Evolutionary conservation across 2,329 filamentous ascomycete genomes (phyloP).

Genomic region (Pezizomycotina sp.): DNA sequence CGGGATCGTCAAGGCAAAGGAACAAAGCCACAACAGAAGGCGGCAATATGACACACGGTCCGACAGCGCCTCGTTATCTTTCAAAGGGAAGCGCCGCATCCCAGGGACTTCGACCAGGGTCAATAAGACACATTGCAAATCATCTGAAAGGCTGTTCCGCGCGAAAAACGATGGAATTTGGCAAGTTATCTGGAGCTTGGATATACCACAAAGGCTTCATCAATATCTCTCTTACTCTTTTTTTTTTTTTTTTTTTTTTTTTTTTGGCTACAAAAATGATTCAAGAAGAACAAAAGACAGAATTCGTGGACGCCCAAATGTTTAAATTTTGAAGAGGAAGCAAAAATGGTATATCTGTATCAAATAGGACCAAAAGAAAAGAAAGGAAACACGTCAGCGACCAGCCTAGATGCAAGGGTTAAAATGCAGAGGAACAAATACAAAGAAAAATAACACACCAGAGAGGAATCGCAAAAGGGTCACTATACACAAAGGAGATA

Average conservation of each 20-base stretch:
- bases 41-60: slow-evolving; percentile 1
- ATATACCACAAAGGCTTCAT: background rate
- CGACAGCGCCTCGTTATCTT: too few species aligned
- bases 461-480: slow-evolving; percentile 9
- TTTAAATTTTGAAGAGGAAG: slow-evolving; percentile 10
- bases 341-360: background rate
- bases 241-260: slow-evolving; percentile 17
- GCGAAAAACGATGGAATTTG: too few species aligned
- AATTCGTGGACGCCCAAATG: background rate
- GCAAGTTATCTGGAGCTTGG: too few species aligned
- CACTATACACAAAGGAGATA: background rate
- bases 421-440: too few species aligned
- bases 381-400: too few species aligned
- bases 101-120: too few species aligned
- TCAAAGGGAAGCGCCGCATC: too few species aligned
- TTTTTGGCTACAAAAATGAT: slow-evolving; percentile 11
- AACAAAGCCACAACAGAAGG: slow-evolving; percentile 1
- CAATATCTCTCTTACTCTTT: slow-evolving; percentile 13
- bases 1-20: slow-evolving; percentile 1
- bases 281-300: background rate
- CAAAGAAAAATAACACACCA: too few species aligned
- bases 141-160: too few species aligned
- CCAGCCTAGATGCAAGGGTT: too few species aligned
- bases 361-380: slow-evolving; percentile 1
- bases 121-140: too few species aligned